Base-by-base conservation (phyloP, 1,284 basidiomycete species). In the Leccinum angustisporum region DNA sequence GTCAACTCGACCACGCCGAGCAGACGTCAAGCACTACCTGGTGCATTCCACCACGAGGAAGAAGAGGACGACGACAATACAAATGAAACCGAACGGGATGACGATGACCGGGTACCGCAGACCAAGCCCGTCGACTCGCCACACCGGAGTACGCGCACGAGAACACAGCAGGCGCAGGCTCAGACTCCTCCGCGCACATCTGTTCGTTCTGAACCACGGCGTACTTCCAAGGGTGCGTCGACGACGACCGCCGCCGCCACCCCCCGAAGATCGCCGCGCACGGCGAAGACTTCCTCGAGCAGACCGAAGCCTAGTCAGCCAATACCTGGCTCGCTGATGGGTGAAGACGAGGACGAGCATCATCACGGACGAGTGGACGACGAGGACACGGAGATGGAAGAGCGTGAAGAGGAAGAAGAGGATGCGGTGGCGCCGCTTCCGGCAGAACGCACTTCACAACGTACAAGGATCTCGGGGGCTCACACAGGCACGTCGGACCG, bases 321-420 rank as follows among this genome's bases (percentile, higher is more conserved):
- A 10, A 75, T 89, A 57, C 86, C 87, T 3, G 87, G 87, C 2
- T 76, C 79, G 5, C 73, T 88, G 59, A 79, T 83, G 70, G 79
- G 80, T 33, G 84, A 83, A 5, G 82, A 84, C 25, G 40, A 43
- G 5, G 76, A 80, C 1, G 69, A 72, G 31, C 65, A 65, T 16
- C 60, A 61, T 11, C 27, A 72, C 75, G 11, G 73, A 71, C 10
- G 2, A 1, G 74, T 76, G 11, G 74, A 65, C 8, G 63, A 66
- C 4, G 65, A 53, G 27, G 66, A 68, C 27, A 59, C 60, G 1
- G 69, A 67, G 50, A 56, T 54, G 25, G 68, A 64, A 33, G 72
- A 67, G 13, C 63, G 43, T 13, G 43, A 21, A 46, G 43, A 63
- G 16, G 63, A 77, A 54, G 79, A 82, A 30, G 82, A 81, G 40